Percentiles rank a stretch among this genome's conserved stretches.
Evolutionary conservation across 208 protist genomes (phyloP).

Genomic region (Trypanosoma cruzi): DNA sequence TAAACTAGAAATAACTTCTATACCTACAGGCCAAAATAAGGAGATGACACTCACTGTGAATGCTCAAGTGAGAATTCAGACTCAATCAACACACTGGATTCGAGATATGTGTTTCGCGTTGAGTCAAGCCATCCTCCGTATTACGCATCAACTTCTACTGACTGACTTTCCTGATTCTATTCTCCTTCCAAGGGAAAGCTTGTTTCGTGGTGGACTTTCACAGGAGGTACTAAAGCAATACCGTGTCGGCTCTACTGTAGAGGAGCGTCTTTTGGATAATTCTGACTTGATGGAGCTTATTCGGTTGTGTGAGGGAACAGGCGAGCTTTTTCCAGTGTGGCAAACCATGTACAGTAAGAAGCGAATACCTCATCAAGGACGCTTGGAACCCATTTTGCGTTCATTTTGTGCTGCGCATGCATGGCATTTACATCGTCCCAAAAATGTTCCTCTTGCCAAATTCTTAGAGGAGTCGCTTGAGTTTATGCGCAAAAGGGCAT

Average conservation of each 20-base stretch:
- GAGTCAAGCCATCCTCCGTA: conserved; percentile 59
- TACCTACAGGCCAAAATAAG: conserved; percentile 20
- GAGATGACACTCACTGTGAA: conserved; percentile 35
- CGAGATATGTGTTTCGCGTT: conserved; percentile 69
- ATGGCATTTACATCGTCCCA: conserved; percentile 29
- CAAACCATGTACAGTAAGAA: conserved; percentile 26
- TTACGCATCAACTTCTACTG: conserved; percentile 36
- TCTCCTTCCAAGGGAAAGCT: conserved; percentile 30
- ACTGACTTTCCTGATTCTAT: conserved; percentile 23
- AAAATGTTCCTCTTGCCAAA: conserved; percentile 38
- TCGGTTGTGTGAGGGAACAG: conserved; percentile 21
- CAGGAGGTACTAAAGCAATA: conserved; percentile 27
- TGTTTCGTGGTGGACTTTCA: conserved; percentile 48
- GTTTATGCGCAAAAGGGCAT: conserved; percentile 62
- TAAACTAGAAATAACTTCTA: conserved; percentile 33
- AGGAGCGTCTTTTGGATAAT: conserved; percentile 18
- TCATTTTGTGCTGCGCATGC: conserved; percentile 31
- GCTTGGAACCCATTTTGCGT: conserved; percentile 35
- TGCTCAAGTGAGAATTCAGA: conserved; percentile 45
- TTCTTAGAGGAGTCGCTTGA: conserved; percentile 48
- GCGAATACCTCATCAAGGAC: conserved; percentile 25
- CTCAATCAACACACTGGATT: conserved; percentile 72
- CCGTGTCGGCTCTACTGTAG: background rate
- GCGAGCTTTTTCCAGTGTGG: conserved; percentile 28
- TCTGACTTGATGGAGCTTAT: conserved; percentile 24